Evolutionary conservation across 2,329 filamentous ascomycete genomes (phyloP).

Genomic region (Exserohilum rostratum): DNA sequence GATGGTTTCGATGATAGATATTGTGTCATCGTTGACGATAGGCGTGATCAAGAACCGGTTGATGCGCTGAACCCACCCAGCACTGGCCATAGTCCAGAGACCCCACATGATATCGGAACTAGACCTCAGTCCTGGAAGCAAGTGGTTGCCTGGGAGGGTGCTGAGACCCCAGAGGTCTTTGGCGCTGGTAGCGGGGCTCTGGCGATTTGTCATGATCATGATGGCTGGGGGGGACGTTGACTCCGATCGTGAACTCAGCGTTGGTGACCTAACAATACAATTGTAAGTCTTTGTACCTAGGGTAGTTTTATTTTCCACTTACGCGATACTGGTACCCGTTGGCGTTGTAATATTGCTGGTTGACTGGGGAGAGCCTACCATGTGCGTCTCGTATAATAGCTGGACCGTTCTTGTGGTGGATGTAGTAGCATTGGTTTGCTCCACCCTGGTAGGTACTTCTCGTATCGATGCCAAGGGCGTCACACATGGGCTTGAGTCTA

Average conservation of each 20-base stretch:
- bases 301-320: not conserved
- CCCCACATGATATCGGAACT: conserved; percentile 29
- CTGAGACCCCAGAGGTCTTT: conserved; percentile 6
- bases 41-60: conserved; percentile 1
- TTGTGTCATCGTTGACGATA: not conserved
- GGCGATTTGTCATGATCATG: conserved; percentile 15
- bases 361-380: conserved; percentile 5
- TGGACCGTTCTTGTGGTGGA: conserved; percentile 18
- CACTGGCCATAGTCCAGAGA: conserved; percentile 15
- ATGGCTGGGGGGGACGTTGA: conserved; percentile 16
- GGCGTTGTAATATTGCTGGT: conserved; percentile 24
- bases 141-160: not conserved
- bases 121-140: conserved; percentile 20
- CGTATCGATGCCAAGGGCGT: conserved; percentile 14
- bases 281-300: not conserved
- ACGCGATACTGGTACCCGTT: conserved; percentile 18
- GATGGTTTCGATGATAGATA: not conserved
- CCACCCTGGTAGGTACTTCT: conserved; percentile 10
- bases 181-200: conserved; percentile 9
- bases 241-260: conserved; percentile 17
- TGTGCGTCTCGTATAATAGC: conserved; percentile 8
- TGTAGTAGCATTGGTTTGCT: conserved; percentile 18
- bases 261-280: conserved; percentile 8
- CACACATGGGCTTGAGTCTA: conserved; percentile 4
- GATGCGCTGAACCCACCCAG: not conserved